Evolutionary conservation across 352 stramenopile genomes (phyloP), one percentile per base, ranked within the genome.

Genomic region (Globisporangium nodosum): DNA sequence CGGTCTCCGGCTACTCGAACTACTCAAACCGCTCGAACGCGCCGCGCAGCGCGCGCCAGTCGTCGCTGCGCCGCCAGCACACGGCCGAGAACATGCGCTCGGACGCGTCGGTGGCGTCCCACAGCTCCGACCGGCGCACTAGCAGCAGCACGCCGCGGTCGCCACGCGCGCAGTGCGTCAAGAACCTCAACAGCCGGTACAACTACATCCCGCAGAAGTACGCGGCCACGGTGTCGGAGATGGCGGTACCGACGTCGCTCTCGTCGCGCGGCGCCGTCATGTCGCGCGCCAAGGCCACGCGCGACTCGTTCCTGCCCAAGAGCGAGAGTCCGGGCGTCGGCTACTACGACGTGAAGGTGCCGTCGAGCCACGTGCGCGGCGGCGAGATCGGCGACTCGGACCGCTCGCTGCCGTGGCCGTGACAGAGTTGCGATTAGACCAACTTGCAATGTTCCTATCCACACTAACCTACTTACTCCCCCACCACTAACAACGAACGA

Each of bases 331-430:
- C 81, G 5, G 81, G 81, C 16, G 81, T 91, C 52, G 81, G 81
- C 5, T 88, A 89, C 56, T 91, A 91, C 66, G 79, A 91, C 55
- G 79, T 91, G 47, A 77, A 88, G 51, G 63, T 88, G 21, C 71
- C 71, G 5, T 66, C 84, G 62, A 64, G 21, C 27, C 69, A 78
- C 35, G 79, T 91, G 11, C 83, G 83, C 59, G 81, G 81, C 20
- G 81, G 81, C 18, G 81, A 91, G 64, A 91, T 91, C 33, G 81
- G 81, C 12, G 81, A 91, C 68, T 87, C 81, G 20, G 77, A 86
- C 49, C 78, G 81, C 40, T 71, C 69, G n/a, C 59, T 91, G 43
- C 71, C 60, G 20, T 91, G 81, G 81, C 73, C 71, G 40, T 87
- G 61, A 81, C 18, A 11, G 5, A 37, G 33, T 37, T 12, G 33